Conservation (phyloP, 371 early-diverging fungal species). For the Mortierella sp. region DNA sequence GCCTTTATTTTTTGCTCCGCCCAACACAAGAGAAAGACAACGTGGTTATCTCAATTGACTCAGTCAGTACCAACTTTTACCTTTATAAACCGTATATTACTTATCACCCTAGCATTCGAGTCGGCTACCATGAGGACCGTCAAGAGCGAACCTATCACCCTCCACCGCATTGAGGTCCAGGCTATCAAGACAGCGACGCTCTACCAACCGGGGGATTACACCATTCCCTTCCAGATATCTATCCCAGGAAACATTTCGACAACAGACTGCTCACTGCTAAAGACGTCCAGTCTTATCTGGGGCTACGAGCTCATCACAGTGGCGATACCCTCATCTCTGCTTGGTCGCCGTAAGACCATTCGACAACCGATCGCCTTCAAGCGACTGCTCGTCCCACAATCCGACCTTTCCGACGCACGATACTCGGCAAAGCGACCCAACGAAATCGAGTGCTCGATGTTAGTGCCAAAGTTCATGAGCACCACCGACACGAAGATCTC, state of each 20-base stretch:
- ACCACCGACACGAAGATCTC: slow-evolving; percentile 5
- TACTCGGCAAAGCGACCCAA: slow-evolving; percentile 29
- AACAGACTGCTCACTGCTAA: slow-evolving; percentile 22
- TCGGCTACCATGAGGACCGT: neutral
- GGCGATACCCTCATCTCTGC: slow-evolving; percentile 26
- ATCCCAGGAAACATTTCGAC: slow-evolving; percentile 45
- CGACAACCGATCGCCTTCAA: slow-evolving; percentile 22
- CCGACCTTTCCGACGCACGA: slow-evolving; percentile 25
- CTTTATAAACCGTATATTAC: neutral
- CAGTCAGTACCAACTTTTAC: neutral
- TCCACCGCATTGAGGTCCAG: slow-evolving; percentile 19
- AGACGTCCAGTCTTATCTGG: slow-evolving; percentile 28
- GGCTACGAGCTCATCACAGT: slow-evolving; percentile 26
- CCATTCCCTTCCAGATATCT: slow-evolving; percentile 25
- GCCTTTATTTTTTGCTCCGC: neutral
- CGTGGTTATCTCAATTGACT: neutral
- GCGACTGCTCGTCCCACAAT: slow-evolving; percentile 37
- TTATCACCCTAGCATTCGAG: neutral
- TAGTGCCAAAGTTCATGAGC: slow-evolving; percentile 38
- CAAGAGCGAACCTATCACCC: slow-evolving; percentile 19
- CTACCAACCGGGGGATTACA: slow-evolving; percentile 39
- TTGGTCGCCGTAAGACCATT: slow-evolving; percentile 28
- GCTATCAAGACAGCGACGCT: slow-evolving; percentile 19
- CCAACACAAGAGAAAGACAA: neutral
- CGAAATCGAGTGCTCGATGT: slow-evolving; percentile 42